Evolutionary conservation across 768 basidiomycete genomes (phyloP).

Genomic region (Suillus lakei): DNA sequence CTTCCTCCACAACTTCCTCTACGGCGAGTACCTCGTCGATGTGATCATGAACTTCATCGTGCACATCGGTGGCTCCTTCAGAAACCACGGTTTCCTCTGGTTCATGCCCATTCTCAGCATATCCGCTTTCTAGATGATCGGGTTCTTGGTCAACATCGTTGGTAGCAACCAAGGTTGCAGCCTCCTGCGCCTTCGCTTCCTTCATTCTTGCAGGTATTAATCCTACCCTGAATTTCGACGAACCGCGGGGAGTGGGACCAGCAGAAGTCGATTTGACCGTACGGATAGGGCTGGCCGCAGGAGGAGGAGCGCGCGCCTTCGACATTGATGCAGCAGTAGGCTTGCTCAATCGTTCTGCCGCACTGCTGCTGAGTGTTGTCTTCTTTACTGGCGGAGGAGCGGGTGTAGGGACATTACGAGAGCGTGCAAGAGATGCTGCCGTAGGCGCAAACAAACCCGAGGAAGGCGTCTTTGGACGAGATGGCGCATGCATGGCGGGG

Average conservation of each 20-base stretch:
- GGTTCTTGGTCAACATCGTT: conserved; percentile 28
- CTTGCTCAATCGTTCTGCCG: conserved; percentile 73
- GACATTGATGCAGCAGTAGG: conserved; percentile 82
- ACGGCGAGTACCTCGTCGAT: conserved; percentile 16
- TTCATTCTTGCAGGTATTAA: conserved; percentile 31
- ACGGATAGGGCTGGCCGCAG: conserved; percentile 23
- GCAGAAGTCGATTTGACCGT: conserved; percentile 35
- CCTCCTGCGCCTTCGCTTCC: conserved; percentile 25
- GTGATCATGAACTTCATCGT: conserved; percentile 22
- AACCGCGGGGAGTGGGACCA: conserved; percentile 35
- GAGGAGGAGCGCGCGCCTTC: conserved; percentile 51
- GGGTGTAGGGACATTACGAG: conserved; percentile 56
- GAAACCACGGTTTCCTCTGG: conserved; percentile 18
- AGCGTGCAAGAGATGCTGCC: conserved; percentile 76
- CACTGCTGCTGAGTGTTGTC: conserved; percentile 53
- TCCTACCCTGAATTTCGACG: conserved; percentile 32
- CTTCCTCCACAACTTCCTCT: conserved; percentile 17
- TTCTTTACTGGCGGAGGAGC: conserved; percentile 58
- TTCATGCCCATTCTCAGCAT: conserved; percentile 31
- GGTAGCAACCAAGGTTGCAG: conserved; percentile 20
- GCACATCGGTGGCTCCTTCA: conserved; percentile 21
- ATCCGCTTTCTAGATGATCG: conserved; percentile 25
- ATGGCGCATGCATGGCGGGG: conserved; percentile 25
- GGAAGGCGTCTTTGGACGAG: conserved; percentile 64
- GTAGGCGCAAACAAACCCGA: conserved; percentile 81